Percentiles rank a stretch among this genome's conserved stretches.
Evolutionary conservation across 371 early-diverging fungal species (phyloP).

Genomic region (Apophysomyces trapeziformis): DNA sequence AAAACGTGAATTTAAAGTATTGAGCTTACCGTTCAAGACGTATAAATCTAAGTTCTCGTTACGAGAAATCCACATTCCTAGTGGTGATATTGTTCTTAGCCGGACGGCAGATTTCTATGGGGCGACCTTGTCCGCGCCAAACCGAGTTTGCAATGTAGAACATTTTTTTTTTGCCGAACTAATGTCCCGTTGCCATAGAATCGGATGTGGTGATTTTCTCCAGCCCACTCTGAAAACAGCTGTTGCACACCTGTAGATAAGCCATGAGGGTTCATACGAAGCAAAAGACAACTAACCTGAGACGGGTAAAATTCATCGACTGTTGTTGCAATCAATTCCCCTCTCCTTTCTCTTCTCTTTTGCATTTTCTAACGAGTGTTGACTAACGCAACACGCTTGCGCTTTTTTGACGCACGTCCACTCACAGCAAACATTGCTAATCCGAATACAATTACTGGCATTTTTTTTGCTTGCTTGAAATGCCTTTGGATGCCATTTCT

Average conservation of each 20-base stretch:
- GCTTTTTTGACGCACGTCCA: not conserved
- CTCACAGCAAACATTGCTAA: slow-evolving; percentile 1
- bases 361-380: not conserved
- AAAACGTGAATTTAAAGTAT: too few species aligned
- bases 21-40: not conserved
- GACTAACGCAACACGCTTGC: not conserved
- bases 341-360: not conserved
- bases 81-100: not conserved
- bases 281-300: not conserved
- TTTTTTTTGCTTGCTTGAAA: not conserved
- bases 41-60: not conserved
- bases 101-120: not conserved
- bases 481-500: not conserved
- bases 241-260: not conserved
- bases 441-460: not conserved
- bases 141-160: not conserved
- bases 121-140: not conserved
- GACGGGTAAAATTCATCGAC: slow-evolving; percentile 1
- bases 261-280: not conserved
- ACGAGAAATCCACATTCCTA: not conserved
- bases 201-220: too few species aligned
- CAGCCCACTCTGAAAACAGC: too few species aligned
- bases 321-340: not conserved
- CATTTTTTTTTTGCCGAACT: not conserved
- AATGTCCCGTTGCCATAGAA: not conserved